Evolutionary conservation across 179 eudicot genomes (phyloP).

Genomic region (Beta corolliflora): DNA sequence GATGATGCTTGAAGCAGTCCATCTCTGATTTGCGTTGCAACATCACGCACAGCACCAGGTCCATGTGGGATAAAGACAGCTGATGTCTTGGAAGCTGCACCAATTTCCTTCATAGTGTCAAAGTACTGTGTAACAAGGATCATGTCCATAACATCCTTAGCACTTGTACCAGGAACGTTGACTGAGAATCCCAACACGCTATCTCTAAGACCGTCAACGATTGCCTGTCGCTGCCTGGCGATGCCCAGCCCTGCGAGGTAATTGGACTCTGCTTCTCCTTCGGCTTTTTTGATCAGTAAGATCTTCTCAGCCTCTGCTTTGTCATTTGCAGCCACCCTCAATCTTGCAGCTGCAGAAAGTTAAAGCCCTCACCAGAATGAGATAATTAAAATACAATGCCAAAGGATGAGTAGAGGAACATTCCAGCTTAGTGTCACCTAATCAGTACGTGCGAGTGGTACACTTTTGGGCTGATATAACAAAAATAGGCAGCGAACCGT

Average conservation of each 20-base stretch:
- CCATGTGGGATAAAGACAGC: constrained; percentile 43
- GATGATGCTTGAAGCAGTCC: constrained; percentile 33
- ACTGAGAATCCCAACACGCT: constrained; percentile 36
- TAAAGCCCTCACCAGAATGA: neutral
- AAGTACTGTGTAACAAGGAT: constrained; percentile 41
- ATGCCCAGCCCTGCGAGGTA: constrained; percentile 38
- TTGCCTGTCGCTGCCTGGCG: constrained; percentile 39
- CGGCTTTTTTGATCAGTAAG: constrained; percentile 35
- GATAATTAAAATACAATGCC: neutral
- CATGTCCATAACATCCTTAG: constrained; percentile 43
- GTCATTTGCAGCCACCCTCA: constrained; percentile 38
- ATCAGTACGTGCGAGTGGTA: no score
- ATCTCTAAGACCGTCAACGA: constrained; percentile 41
- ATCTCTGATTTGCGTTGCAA: constrained; percentile 39
- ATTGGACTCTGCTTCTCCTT: constrained; percentile 41
- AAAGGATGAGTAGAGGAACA: neutral
- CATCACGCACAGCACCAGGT: constrained; percentile 40
- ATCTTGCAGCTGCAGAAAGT: constrained; percentile 33
- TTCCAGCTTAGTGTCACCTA: no score
- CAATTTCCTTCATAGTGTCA: constrained; percentile 40
- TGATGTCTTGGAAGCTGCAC: constrained; percentile 34
- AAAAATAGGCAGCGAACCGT: no score
- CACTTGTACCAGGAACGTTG: constrained; percentile 37
- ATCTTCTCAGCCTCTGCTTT: constrained; percentile 44
- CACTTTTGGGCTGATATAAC: no score